Percentiles rank a stretch among this genome's conserved stretches.
Evolutionary conservation across 2,329 filamentous ascomycete species (phyloP).

Genomic region (Chaetomiaceae sp.): DNA sequence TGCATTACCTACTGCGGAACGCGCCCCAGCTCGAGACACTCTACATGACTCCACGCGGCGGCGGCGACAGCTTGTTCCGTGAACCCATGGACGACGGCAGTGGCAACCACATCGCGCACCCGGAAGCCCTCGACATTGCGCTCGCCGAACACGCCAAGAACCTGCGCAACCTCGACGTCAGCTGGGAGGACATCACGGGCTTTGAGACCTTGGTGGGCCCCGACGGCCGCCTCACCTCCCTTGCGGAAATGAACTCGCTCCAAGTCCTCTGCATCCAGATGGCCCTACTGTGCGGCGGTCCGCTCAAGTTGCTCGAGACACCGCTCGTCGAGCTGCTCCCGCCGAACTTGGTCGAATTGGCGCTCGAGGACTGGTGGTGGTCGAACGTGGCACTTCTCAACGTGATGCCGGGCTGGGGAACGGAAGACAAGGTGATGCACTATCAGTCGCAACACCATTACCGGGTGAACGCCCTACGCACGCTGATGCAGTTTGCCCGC

Average conservation of each 20-base stretch:
- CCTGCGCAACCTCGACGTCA: slow-evolving; percentile 27
- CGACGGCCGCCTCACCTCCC: slow-evolving; percentile 24
- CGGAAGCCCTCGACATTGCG: slow-evolving; percentile 25
- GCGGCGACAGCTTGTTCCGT: slow-evolving; percentile 11
- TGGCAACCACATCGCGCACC: slow-evolving; percentile 15
- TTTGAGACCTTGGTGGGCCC: slow-evolving; percentile 23
- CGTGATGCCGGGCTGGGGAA: slow-evolving; percentile 18
- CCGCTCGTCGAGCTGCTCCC: slow-evolving; percentile 26
- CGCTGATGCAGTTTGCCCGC: slow-evolving; percentile 23
- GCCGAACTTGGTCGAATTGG: slow-evolving; percentile 26
- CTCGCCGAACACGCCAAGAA: slow-evolving; percentile 20
- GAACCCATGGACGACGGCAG: slow-evolving; percentile 1
- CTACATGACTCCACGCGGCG: slow-evolving; percentile 26
- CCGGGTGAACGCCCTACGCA: slow-evolving; percentile 18
- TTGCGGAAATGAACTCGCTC: slow-evolving; percentile 20
- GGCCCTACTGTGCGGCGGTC: slow-evolving; percentile 22
- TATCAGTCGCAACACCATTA: slow-evolving; percentile 23
- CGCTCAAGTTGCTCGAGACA: slow-evolving; percentile 7
- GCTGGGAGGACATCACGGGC: slow-evolving; percentile 25
- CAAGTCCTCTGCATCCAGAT: slow-evolving; percentile 28
- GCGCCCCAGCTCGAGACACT: slow-evolving; percentile 27
- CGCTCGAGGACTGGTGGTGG: slow-evolving; percentile 31
- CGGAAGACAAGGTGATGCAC: slow-evolving; percentile 16
- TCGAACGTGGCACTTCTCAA: slow-evolving; percentile 17
- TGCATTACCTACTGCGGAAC: slow-evolving; percentile 24